Base-by-base conservation (phyloP, 176 grass and related monocot species). In the Miscanthus lutarioriparius region DNA sequence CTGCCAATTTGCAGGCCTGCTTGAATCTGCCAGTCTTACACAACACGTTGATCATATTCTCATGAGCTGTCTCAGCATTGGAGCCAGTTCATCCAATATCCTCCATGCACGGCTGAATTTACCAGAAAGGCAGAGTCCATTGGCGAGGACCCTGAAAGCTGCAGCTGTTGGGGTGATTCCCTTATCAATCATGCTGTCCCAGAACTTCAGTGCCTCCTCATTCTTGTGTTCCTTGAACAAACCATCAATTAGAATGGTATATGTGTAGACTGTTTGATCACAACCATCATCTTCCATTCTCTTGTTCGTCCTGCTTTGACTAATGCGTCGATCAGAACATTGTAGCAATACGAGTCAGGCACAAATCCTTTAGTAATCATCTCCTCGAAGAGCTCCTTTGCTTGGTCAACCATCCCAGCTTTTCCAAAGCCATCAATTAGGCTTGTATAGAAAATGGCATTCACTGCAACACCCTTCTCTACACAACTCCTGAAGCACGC, bases 1-100 rank as follows among this genome's bases (percentile, higher is more conserved):
- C 96, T 33, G 93, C 96, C 71, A 95, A 75, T 82, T 86, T 93
- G 91, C 96, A 95, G 38, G 96, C 96, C 59, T 98, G 93, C 84
- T 92, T 89, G 91, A 95, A 90, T 63, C 93, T 90, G 20, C 89
- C 85, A 35, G 91, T 90, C 78, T 92, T 98, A 48, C 96, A 95
- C 56, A 95, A 68, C 8, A 90, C 87, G 67, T 95, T 94, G 48
- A 98, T 93, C 96, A 98, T 98, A 74, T 98, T 91, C 45, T 98
- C 96, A 62, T 95, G 84, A 5, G 91, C 91, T 1, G 82, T 98
- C 86, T 95, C 91, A 56, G 91, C 93, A 92, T 89, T 5, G 91
- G 93, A 63, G 96, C 96, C 64, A 98, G 22, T 87, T 94, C 93
- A 87, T 98, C 96, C 58, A 98, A 33, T 67, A 98, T 93, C 44